phyloP scores from a whole-genome alignment of 2,329 filamentous ascomycete species.

The Arthrinium phaeospermum region DNA sequence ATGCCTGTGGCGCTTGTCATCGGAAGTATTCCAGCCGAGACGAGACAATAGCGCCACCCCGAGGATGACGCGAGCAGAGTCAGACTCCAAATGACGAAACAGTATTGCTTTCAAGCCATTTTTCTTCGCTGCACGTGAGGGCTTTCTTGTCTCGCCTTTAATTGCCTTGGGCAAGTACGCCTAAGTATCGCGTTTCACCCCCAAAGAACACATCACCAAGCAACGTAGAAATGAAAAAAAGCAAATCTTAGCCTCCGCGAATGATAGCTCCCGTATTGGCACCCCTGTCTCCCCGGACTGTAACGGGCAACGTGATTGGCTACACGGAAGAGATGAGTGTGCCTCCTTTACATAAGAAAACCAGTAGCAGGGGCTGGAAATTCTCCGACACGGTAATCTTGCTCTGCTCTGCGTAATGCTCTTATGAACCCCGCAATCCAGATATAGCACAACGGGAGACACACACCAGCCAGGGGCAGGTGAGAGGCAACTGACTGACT shows the following conservation, averaged over 20 bases:
- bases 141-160: background rate
- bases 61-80: slow-evolving; percentile 7
- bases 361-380: background rate
- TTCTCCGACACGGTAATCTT: background rate
- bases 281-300: slow-evolving; percentile 9
- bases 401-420: background rate
- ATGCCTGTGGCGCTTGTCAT: background rate
- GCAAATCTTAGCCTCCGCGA: background rate
- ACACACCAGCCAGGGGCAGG: background rate
- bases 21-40: background rate
- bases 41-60: slow-evolving; percentile 11
- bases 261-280: background rate
- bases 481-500: background rate
- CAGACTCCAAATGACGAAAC: background rate
- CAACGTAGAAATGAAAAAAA: background rate
- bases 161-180: background rate
- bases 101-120: background rate
- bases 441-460: background rate
- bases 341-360: background rate
- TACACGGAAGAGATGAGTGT: background rate
- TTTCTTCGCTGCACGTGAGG: background rate
- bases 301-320: background rate
- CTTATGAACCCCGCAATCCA: slow-evolving; percentile 8
- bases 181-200: background rate
- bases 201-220: background rate